Evolutionary conservation across 2,329 filamentous ascomycete genomes (phyloP), one percentile per base, ranked within the genome.

Genomic region (Periconia sp.): DNA sequence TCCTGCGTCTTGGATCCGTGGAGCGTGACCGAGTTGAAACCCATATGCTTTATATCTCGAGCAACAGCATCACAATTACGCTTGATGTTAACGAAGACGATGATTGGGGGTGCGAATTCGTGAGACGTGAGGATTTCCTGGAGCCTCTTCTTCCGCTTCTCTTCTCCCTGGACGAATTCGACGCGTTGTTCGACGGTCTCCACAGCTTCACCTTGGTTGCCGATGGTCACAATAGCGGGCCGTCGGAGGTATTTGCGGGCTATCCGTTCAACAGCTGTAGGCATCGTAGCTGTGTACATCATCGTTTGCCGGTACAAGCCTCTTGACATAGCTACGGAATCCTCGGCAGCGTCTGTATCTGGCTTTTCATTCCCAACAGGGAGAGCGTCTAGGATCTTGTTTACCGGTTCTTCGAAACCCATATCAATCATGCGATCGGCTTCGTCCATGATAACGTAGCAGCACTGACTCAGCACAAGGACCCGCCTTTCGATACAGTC

Each of bases 221-320:
- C 94, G 52, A 99, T 97, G 0, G 88, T 96, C 26, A 96, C 91
- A 36, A 92, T 94, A 15, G 94, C 94, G 0, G 94, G 94, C 10
- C 94, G 84, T 1, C 92, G 88, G 12, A 97, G 83, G 66, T 99
- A 99, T 68, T 96, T 96, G 60, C 92, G 87, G n/a, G 94, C 94
- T 52, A 99, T 97, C 50, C 89, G 88, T 68, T 99, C 94, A 12
- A 99, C 89, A 0, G 88, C 84, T 0, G 88, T 76, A 2, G 94
- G 92, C 94, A 99, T 99, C 19, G 94, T 99, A 39, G 94, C 94
- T 54, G 94, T 97, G 83, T 97, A 99, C 94, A 99, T 99, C 94
- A 99, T 99, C 0, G 94, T 99, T 71, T 99, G 92, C 46, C 94
- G 81, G 74, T 97, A 97, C 2, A 95, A 74, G 59, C 88, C 87